These are phyloP conservation scores for Marasmius oreades DNA, from an alignment of 1,284 basidiomycete genomes.

Conservation along the genomic window DNA sequence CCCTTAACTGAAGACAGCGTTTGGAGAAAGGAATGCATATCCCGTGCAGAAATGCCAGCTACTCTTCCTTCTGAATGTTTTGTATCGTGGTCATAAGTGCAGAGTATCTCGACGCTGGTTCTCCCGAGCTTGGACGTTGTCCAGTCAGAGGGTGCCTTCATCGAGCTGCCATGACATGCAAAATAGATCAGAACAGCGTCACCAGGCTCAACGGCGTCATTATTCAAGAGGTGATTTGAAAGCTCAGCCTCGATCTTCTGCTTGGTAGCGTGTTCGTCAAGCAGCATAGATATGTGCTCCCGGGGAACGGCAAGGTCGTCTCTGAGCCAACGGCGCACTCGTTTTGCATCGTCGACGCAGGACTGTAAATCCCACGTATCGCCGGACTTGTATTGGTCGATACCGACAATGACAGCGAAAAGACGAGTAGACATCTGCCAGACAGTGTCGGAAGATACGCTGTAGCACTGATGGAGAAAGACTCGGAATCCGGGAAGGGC, in stretches of 20 bases:
- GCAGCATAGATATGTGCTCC: constrained; percentile 52
- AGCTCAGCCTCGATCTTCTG: constrained; percentile 54
- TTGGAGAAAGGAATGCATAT: constrained; percentile 52
- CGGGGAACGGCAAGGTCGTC: constrained; percentile 53
- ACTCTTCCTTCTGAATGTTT: constrained; percentile 42
- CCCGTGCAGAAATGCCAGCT: constrained; percentile 63
- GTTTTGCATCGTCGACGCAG: constrained; percentile 57
- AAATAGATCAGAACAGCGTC: constrained; percentile 67
- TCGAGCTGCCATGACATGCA: constrained; percentile 60
- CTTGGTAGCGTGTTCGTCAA: constrained; percentile 57
- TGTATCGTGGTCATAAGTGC: constrained; percentile 60
- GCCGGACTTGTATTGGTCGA: constrained; percentile 62
- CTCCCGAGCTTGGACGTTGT: constrained; percentile 32
- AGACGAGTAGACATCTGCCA: constrained; percentile 42
- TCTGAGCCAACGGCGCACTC: constrained; percentile 50
- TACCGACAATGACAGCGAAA: constrained; percentile 61
- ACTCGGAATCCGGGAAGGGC: no score
- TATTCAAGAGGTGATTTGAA: constrained; percentile 55
- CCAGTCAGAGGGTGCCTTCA: constrained; percentile 55
- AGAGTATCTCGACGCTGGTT: constrained; percentile 52
- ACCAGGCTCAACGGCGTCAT: constrained; percentile 50
- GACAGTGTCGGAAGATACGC: not conserved
- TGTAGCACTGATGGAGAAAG: not conserved
- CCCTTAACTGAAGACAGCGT: constrained; percentile 56
- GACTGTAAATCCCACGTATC: constrained; percentile 61